Evolutionary conservation across 345 rosid genomes (phyloP), one percentile per base, ranked within the genome.

Genomic region (Linum usitatissimum): DNA sequence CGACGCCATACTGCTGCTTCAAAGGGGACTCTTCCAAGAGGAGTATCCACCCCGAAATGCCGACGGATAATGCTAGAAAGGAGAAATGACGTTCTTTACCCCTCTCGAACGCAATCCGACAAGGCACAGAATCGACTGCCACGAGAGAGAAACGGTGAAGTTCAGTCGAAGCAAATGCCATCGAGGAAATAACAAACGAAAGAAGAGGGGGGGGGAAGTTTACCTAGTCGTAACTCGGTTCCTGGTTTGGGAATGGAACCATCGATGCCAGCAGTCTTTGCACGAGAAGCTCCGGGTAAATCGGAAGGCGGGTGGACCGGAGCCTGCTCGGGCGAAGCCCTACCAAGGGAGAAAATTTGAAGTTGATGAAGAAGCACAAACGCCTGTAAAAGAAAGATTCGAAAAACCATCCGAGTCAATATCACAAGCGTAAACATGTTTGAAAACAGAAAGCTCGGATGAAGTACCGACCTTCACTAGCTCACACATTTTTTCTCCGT

Each of bases 71-170:
- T 54, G 92, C 89, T 72, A 88, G 83, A 70, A 90, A 85, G 68
- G 55, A 59, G 78, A 93, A 85, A 61, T 76, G 81, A 0, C 96
- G 97, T 60, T 88, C 99, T 74, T 82, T 90, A 55, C 91, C 96
- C 83, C 87, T 86, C 76, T 90, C 97, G 67, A 94, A 94, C 68
- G 97, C 91, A 73, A 90, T 86, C 78, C 93, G 76, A 75, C 99
- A 90, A 30, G 91, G 86, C 73, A 94, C 75, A 15, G 93, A 85
- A 82, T 82, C 90, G 76, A 78, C 99, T 94, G 87, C 86, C 65
- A 79, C 21, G 34, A 64, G 58, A 63, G 60, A 30, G 34, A 31
- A 34, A 60, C 7, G 6, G 12, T 30, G 39, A 60, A 60, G 34
- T n/a, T 14, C 34, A 12, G 36, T 38, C 6, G 21, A 15, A 20